Evolutionary conservation across 176 grass and related monocot species (phyloP), one percentile per base, ranked within the genome.

Genomic region (Eragrostis nindensis): DNA sequence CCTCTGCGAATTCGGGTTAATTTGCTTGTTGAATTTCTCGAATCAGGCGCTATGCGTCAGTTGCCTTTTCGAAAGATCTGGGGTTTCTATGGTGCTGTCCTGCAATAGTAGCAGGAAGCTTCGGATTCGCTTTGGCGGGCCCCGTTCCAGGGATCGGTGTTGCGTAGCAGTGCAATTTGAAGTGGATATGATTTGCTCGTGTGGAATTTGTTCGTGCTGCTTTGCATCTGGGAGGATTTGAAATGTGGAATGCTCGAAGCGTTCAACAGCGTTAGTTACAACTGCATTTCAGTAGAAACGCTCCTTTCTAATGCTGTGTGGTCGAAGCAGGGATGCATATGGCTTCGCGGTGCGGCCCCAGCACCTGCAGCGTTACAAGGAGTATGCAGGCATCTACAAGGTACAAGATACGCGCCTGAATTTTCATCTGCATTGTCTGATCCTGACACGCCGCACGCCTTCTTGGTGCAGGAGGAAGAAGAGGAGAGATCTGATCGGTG

Each of bases 401-500:
- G 97, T 91, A 83, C 6, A 56, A 47, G 13, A 44, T 63, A 47
- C 21, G 17, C 8, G 7, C 19, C 50, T 42, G 42, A 42, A 45
- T 59, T 63, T 73, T 68, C 21, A 5, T 29, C 45, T 86, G 68
- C 60, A 44, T 77, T 90, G 61, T n/a, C 43, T 78, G 83, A 57
- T 78, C 14, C 39, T 68, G 83, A 86, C 43, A 25, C 43, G 22
- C 36, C 27, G 6, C 38, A 46, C 16, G 5, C 61, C 26, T 62
- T 79, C 2, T 7, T 76, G 71, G 54, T 76, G 17, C 83, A 99
- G 97, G 93, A 96, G 84, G 97, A 99, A 66, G 97, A 99, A 78
- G 93, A 99, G 85, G 97, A 99, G 97, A 99, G 97, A 87, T 95
- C 93, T 44, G 97, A 96, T 82, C 91, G 89, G 90, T 99, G 97